Evolutionary conservation across 306 rosid species (phyloP), one percentile per base, ranked within the genome.

Genomic region (Arachis stenosperma): DNA sequence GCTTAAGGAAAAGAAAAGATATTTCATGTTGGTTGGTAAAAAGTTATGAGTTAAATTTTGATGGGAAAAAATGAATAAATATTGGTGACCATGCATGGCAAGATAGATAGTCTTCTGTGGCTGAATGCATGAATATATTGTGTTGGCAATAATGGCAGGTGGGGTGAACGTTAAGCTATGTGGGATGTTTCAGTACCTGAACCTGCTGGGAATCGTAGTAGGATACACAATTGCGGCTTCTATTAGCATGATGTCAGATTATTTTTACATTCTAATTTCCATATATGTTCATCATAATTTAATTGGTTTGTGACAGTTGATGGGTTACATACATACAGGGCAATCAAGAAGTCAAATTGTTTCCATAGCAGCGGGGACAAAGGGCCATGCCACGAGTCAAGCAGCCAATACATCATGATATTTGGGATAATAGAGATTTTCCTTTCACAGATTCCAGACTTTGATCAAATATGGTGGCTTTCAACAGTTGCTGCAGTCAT

Each of bases 391-490:
- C 85, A 81, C 65, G 73, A 71, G 83, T 81, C 92, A 63, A 88
- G 84, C 83, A 81, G 69, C 62, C 70, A 50, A 54, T 88, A 67
- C 63, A 88, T 83, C 83, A 43, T 85, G 50, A 33, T 75, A 52
- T 88, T 83, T 68, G 92, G 92, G 0, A 57, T 27, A 27, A 61
- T 57, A 0, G 65, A 88, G 56, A 71, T 85, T 37, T 13, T 85
- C 47, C 81, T 88, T 4, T 85, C 89, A 67, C 92, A 88, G 75
- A 88, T 88, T 67, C 92, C 89, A 8, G 69, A 88, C 65, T 83
- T 88, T 61, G 89, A 85, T 77, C 92, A 81, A 64, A 81, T 88
- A 43, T 85, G 92, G 92, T 88, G 92, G 92, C 92, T 88, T 37
- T 88, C 92, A 6, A 41, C 30, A 0, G 85, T 88, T 42, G 92